Percentiles rank a stretch among this genome's conserved stretches.
These are phyloP conservation scores for Alternaria novae-zelandiae DNA, from an alignment of 2,329 filamentous ascomycete species.

Conservation along the genomic window DNA sequence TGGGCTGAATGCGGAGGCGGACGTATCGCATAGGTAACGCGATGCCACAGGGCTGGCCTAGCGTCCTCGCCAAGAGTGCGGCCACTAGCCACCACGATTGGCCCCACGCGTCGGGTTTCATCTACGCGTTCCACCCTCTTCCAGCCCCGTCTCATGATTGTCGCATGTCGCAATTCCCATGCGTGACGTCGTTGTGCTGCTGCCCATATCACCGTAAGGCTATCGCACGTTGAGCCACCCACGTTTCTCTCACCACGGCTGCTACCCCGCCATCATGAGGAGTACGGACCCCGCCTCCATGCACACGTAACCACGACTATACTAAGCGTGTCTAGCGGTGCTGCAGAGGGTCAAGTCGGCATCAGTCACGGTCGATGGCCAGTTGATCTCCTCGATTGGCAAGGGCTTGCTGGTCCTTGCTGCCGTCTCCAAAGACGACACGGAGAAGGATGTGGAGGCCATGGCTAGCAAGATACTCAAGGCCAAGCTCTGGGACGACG, in stretches of 20 bases:
- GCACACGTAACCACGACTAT: constrained; percentile 5
- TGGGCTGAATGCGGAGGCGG: constrained; percentile 34
- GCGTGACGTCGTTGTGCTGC: constrained; percentile 9
- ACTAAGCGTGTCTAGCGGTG: constrained; percentile 67
- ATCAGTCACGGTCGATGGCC: constrained; percentile 91
- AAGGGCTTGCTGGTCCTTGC: constrained; percentile 90
- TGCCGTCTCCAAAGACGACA: constrained; percentile 88
- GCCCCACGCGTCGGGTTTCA: constrained; percentile 23
- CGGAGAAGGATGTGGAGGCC: constrained; percentile 82
- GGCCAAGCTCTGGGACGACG: constrained; percentile 90
- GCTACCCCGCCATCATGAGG: constrained; percentile 29
- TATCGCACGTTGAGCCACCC: background rate
- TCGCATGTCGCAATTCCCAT: constrained; percentile 8
- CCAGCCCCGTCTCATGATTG: constrained; percentile 9
- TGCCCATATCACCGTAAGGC: background rate
- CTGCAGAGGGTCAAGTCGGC: constrained; percentile 93
- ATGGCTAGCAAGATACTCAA: constrained; percentile 88
- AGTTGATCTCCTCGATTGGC: constrained; percentile 88
- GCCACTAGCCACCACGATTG: constrained; percentile 7
- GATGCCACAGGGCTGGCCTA: constrained; percentile 29
- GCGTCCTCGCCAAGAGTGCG: constrained; percentile 28
- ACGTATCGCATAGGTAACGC: constrained; percentile 31
- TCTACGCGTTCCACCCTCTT: constrained; percentile 10
- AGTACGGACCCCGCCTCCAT: constrained; percentile 20
- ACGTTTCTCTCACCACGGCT: background rate